Base-by-base conservation (phyloP, 2,329 filamentous ascomycete genomes). In the Fusarium xylarioides region DNA sequence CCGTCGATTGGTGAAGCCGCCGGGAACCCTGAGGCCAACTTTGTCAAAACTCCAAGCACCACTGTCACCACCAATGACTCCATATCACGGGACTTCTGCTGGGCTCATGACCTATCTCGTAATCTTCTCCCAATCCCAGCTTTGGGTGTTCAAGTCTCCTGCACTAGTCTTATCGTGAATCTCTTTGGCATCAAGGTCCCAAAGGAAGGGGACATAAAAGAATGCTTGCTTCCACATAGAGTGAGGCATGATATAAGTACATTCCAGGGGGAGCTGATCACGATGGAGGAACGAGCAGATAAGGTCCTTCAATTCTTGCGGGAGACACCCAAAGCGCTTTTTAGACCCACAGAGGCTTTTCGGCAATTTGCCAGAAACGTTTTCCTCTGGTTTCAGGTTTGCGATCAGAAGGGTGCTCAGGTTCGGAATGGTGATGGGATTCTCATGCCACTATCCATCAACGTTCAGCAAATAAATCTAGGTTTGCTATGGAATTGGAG, bases 121-220 rank as follows among this genome's bases (percentile, higher is more conserved):
- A n/a, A 69, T 14, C 32, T 55, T 69, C 56, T 70, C 65, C 53
- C 47, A 70, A 16, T 69, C 49, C 65, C 44, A 28, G 7, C 21
- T 21, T 15, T 28, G 44, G 4, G 0, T 14, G 6, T 21, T 12
- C 1, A 6, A 21, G 4, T 28, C 12, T 28, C 44, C 12, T 47
- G 12, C 26, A 21, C 4, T 14, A 28, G 44, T 28, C 26, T 42
- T 64, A 0, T 37, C 18, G 9, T 35, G 2, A 2, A 64, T 8
- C 3, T 5, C 26, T 38, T 53, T 8, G 4, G 2, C 10, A 28
- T 70, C 34, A 11, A 59, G 11, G 7, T 70, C 67, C 67, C 53
- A 69, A 15, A 70, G 65, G 12, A 69, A 69, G 10, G 65, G 53
- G 2, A 69, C 54, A 9, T 59, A 32, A 9, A 65, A 30, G 7